Conservation (phyloP, 495 filamentous ascomycete genomes). For the Penicillium pulvis region DNA sequence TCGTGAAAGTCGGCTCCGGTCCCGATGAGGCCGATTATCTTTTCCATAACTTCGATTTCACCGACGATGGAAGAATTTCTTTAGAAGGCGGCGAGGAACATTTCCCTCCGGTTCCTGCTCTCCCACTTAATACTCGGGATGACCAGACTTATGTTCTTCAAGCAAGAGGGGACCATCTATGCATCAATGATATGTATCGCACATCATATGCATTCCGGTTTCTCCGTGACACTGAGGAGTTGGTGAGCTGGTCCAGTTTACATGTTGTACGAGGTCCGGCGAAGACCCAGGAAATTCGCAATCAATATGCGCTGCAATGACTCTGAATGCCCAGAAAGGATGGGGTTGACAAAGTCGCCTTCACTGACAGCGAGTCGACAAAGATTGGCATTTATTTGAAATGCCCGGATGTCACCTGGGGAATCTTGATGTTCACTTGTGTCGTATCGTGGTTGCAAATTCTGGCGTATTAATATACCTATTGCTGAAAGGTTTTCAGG, state of each 20-base stretch:
- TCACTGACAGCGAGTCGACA: not conserved
- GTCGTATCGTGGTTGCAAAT: not conserved
- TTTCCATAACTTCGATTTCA: slow-evolving; percentile 48
- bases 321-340: not conserved
- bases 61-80: not conserved
- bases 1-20: slow-evolving; percentile 41
- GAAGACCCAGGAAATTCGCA: slow-evolving; percentile 52
- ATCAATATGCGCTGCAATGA: slow-evolving; percentile 33
- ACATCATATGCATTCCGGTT: slow-evolving; percentile 51
- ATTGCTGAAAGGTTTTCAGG: not conserved
- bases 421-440: not conserved
- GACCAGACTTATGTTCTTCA: slow-evolving; percentile 31
- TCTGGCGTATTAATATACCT: not conserved
- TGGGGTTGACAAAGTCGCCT: not conserved
- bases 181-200: slow-evolving; percentile 53
- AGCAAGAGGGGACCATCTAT: slow-evolving; percentile 47
- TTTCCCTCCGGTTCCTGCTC: slow-evolving; percentile 33
- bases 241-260: slow-evolving; percentile 49
- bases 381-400: not conserved
- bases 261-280: slow-evolving; percentile 51
- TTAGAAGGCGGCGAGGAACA: slow-evolving; percentile 16
- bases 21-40: slow-evolving; percentile 47
- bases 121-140: slow-evolving; percentile 9
- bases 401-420: not conserved
- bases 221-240: slow-evolving; percentile 34